Percentiles rank a stretch among this genome's conserved stretches.
phyloP scores from a whole-genome alignment of 805 yeast genomes.

The Candida rishiriensis region DNA sequence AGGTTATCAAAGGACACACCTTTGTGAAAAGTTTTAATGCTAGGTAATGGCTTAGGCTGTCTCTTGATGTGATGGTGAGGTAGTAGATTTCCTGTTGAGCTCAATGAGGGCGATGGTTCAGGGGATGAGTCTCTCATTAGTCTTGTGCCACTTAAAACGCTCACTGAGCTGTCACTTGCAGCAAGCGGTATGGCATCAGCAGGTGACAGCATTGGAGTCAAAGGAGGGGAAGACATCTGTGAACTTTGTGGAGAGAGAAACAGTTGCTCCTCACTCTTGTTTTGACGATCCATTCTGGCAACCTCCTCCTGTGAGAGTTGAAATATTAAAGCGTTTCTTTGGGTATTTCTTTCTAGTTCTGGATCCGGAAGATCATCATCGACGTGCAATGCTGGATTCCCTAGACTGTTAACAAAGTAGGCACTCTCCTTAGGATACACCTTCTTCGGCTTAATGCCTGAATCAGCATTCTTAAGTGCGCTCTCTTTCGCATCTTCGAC shows the following conservation, averaged over 20 bases:
- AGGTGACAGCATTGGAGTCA: background rate
- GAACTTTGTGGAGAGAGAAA: conserved; percentile 14
- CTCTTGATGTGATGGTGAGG: conserved; percentile 2
- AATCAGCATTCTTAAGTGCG: background rate
- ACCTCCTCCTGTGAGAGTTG: conserved; percentile 18
- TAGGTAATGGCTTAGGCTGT: conserved; percentile 4
- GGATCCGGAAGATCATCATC: conserved; percentile 19
- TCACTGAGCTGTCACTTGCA: background rate
- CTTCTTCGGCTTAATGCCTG: background rate
- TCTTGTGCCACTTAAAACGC: background rate
- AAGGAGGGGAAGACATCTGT: background rate
- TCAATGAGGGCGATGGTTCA: background rate
- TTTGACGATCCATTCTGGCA: conserved; percentile 7
- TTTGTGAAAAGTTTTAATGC: conserved; percentile 20
- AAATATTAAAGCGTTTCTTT: conserved; percentile 26
- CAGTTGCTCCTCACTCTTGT: conserved; percentile 11
- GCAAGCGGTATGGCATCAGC: background rate
- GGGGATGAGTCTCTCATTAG: background rate
- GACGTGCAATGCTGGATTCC: background rate
- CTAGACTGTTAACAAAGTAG: background rate
- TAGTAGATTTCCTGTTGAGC: background rate
- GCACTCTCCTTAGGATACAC: conserved; percentile 3
- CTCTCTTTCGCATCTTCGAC: background rate
- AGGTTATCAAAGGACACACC: conserved; percentile 41
- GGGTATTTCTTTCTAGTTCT: conserved; percentile 27